Evolutionary conservation across 148 eudicot species (phyloP).

Genomic region (Cornus controversa): DNA sequence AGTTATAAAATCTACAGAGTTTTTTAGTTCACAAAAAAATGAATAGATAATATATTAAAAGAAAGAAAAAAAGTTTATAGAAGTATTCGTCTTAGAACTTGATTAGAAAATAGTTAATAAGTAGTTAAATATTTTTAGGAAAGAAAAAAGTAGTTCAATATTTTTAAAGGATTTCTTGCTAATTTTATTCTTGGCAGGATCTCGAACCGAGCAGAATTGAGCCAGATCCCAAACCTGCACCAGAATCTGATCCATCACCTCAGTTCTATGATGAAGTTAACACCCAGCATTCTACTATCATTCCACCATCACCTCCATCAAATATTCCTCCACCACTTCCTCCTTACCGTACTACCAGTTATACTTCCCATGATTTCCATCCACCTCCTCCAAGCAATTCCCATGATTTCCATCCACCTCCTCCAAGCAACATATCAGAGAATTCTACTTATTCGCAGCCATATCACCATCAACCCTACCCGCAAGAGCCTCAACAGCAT

Average conservation of each 20-base stretch:
- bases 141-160: too few species aligned
- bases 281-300: slow-evolving; percentile 34
- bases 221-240: slow-evolving; percentile 27
- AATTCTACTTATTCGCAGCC: slow-evolving; percentile 51
- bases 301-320: slow-evolving; percentile 25
- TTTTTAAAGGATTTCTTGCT: neutral
- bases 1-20: neutral
- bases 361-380: slow-evolving; percentile 24
- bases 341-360: slow-evolving; percentile 37
- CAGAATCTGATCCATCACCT: slow-evolving; percentile 44
- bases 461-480: slow-evolving; percentile 53
- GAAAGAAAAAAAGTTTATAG: too few species aligned
- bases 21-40: neutral
- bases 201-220: slow-evolving; percentile 44
- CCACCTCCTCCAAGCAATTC: slow-evolving; percentile 33
- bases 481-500: slow-evolving; percentile 55
- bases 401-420: slow-evolving; percentile 31
- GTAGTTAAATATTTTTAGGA: neutral
- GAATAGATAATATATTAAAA: too few species aligned
- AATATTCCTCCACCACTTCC: slow-evolving; percentile 8
- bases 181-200: slow-evolving; percentile 37
- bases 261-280: slow-evolving; percentile 36
- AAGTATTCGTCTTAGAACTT: slow-evolving; percentile 1
- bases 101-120: neutral
- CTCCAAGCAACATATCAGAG: slow-evolving; percentile 38